Conservation (phyloP, 1,139 yeast species). For the Pichia sp. region DNA sequence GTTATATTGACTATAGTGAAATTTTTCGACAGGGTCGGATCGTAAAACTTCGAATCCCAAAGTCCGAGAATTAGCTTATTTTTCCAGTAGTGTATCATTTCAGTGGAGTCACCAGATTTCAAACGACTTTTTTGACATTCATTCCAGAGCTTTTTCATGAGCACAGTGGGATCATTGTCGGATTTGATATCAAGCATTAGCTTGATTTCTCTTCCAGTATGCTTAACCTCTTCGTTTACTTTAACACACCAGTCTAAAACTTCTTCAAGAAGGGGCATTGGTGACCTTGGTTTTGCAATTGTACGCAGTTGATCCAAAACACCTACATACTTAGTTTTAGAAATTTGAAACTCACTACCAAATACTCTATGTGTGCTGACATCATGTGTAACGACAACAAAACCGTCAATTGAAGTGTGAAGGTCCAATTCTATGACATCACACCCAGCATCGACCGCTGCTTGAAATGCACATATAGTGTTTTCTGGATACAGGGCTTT, state of each 20-base stretch:
- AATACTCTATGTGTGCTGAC: constrained; percentile 56
- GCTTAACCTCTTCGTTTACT: constrained; percentile 29
- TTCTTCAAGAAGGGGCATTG: constrained; percentile 58
- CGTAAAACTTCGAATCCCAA: constrained; percentile 69
- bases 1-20: constrained; percentile 53
- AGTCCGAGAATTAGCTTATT: constrained; percentile 68
- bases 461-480: constrained; percentile 66
- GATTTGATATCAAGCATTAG: constrained; percentile 82
- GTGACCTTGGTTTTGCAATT: constrained; percentile 45
- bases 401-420: constrained; percentile 70
- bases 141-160: constrained; percentile 2
- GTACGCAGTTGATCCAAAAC: constrained; percentile 53
- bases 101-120: constrained; percentile 23
- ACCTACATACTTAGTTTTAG: constrained; percentile 38
- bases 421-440: constrained; percentile 78
- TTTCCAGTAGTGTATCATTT: constrained; percentile 53
- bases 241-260: constrained; percentile 55
- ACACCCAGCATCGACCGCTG: constrained; percentile 68
- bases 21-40: constrained; percentile 39
- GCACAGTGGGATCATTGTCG: constrained; percentile 44
- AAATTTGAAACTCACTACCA: constrained; percentile 43
- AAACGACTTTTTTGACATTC: constrained; percentile 1
- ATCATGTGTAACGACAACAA: constrained; percentile 75
- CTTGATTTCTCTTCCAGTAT: constrained; percentile 32
- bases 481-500: constrained; percentile 73